Percentiles rank a stretch among this genome's conserved stretches.
Evolutionary conservation across 2,329 filamentous ascomycete species (phyloP).

Genomic region (Trichoderma sp.): DNA sequence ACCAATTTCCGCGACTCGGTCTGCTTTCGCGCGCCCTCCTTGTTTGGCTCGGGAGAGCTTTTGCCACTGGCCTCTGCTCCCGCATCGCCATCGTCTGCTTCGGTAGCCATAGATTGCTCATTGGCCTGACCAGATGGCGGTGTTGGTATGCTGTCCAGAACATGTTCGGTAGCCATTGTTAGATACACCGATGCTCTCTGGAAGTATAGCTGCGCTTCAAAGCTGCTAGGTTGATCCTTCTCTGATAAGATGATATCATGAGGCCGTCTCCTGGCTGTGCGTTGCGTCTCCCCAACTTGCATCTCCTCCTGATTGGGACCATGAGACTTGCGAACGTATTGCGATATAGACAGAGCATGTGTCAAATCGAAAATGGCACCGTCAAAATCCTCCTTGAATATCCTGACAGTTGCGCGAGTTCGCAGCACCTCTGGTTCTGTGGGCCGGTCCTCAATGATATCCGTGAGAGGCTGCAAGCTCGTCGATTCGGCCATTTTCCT

Average conservation of each 20-base stretch:
- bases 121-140: not conserved
- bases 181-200: slow-evolving; percentile 74
- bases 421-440: slow-evolving; percentile 67
- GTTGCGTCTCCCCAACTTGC: slow-evolving; percentile 44
- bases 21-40: slow-evolving; percentile 25
- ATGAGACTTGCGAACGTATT: slow-evolving; percentile 54
- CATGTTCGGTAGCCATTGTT: slow-evolving; percentile 66
- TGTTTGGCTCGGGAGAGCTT: slow-evolving; percentile 5
- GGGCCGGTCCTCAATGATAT: slow-evolving; percentile 66
- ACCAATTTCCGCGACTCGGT: slow-evolving; percentile 60
- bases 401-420: slow-evolving; percentile 71
- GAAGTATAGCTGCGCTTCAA: slow-evolving; percentile 74
- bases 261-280: slow-evolving; percentile 29
- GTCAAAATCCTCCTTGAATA: slow-evolving; percentile 73
- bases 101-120: not conserved
- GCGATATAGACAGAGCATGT: slow-evolving; percentile 58
- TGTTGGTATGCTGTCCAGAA: slow-evolving; percentile 54
- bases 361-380: slow-evolving; percentile 72
- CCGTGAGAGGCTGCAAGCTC: slow-evolving; percentile 64
- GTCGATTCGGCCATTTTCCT: slow-evolving; percentile 72
- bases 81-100: not conserved
- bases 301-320: slow-evolving; percentile 50
- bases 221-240: slow-evolving; percentile 66
- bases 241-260: slow-evolving; percentile 42
- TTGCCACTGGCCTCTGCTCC: slow-evolving; percentile 20